Conservation (phyloP, 345 rosid genomes). For the Reutealis trisperma region DNA sequence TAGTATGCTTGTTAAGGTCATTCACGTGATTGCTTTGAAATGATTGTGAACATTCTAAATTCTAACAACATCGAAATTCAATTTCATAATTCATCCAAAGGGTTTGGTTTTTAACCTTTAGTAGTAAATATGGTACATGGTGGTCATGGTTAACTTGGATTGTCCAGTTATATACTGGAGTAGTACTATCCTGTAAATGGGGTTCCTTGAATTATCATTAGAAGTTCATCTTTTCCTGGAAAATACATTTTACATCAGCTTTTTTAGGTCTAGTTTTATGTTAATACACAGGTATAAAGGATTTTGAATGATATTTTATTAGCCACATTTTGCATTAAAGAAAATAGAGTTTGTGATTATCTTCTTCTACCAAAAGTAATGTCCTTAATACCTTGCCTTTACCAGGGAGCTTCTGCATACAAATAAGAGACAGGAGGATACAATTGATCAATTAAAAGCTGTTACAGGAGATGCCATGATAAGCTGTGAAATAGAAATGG, state of each 20-base stretch:
- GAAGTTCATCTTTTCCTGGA: not conserved
- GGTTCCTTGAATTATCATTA: not conserved
- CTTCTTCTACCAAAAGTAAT: conserved; percentile 7
- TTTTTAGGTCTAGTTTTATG: not conserved
- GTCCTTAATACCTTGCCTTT: conserved; percentile 4
- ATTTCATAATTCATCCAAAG: not conserved
- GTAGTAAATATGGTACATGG: not conserved
- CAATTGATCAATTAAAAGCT: conserved; percentile 42
- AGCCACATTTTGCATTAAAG: not conserved
- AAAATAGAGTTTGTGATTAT: not conserved
- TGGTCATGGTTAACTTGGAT: not conserved
- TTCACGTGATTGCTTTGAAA: not conserved
- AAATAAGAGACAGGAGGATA: conserved; percentile 62
- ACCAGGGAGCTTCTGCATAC: conserved; percentile 85
- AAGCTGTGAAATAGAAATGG: conserved; percentile 79
- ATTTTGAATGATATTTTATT: not conserved
- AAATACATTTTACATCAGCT: not conserved
- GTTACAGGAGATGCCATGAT: conserved; percentile 59
- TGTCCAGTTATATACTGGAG: not conserved
- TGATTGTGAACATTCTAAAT: not conserved
- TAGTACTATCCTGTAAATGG: not conserved
- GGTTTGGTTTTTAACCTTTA: not conserved
- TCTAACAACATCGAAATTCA: no score
- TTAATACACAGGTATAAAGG: not conserved
- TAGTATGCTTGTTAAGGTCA: not conserved